Evolutionary conservation across 352 stramenopile species (phyloP).

Genomic region (Pythium oligandrum): DNA sequence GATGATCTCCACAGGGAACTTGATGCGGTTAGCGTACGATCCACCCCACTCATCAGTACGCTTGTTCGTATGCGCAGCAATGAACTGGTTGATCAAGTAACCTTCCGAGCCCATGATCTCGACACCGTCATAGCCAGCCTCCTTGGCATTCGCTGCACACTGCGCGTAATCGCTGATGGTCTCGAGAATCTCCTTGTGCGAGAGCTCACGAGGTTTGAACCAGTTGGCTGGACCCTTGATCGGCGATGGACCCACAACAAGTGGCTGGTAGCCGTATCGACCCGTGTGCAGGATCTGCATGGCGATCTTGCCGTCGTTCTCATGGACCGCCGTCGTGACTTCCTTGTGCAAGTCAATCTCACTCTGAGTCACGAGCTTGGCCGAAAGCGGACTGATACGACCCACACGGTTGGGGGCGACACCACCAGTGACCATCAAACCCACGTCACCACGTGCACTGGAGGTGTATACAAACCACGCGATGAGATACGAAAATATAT

Average conservation of each 20-base stretch:
- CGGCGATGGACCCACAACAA: slow-evolving; percentile 88
- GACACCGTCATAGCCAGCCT: slow-evolving; percentile 96
- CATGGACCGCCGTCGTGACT: slow-evolving; percentile 93
- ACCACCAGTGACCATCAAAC: slow-evolving; percentile 92
- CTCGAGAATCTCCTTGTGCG: slow-evolving; percentile 61
- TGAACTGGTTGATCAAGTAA: slow-evolving; percentile 98
- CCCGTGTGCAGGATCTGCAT: slow-evolving; percentile 93
- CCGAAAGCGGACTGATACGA: slow-evolving; percentile 90
- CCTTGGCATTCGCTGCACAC: slow-evolving; percentile 69
- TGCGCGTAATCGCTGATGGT: slow-evolving; percentile 94
- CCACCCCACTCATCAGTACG: slow-evolving; percentile 94
- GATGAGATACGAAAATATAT: no score
- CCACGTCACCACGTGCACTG: slow-evolving; percentile 89
- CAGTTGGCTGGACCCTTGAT: slow-evolving; percentile 94
- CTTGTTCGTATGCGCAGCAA: slow-evolving; percentile 93
- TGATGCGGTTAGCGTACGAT: slow-evolving; percentile 91
- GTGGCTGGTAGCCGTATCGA: slow-evolving; percentile 96
- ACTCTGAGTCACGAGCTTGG: slow-evolving; percentile 88
- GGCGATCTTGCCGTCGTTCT: slow-evolving; percentile 74
- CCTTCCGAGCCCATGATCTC: slow-evolving; percentile 99
- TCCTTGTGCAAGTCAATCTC: slow-evolving; percentile 90
- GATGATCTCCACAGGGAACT: slow-evolving; percentile 93
- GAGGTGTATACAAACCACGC: not conserved
- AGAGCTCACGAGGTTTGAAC: slow-evolving; percentile 88
- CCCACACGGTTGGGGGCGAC: slow-evolving; percentile 94